These are phyloP conservation scores for Colletotrichum sp. DNA, from an alignment of 2,329 filamentous ascomycete species.

Conservation along the genomic window DNA sequence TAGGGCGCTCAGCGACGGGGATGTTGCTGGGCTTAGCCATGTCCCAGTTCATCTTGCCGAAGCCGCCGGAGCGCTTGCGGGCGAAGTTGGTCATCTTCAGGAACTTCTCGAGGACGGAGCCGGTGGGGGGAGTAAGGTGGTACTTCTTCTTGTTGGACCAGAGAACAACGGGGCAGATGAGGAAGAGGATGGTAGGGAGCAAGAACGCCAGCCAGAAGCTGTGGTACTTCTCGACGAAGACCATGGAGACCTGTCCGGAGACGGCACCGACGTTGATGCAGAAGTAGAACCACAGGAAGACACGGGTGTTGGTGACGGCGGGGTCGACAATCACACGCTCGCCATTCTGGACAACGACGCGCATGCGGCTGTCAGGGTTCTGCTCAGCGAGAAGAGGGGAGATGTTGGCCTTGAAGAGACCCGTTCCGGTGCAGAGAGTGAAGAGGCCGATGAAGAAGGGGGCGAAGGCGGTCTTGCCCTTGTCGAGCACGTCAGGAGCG, in stretches of 20 bases:
- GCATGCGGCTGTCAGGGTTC: constrained; percentile 63
- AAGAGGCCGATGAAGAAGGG: constrained; percentile 72
- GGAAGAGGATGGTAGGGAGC: constrained; percentile 70
- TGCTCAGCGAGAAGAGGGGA: constrained; percentile 76
- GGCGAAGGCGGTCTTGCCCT: constrained; percentile 62
- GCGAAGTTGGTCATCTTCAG: constrained; percentile 64
- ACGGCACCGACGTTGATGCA: constrained; percentile 71
- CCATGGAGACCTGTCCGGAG: constrained; percentile 67
- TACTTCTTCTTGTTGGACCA: constrained; percentile 66
- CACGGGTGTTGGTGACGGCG: constrained; percentile 69
- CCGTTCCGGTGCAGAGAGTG: constrained; percentile 67
- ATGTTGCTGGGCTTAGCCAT: constrained; percentile 71
- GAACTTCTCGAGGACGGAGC: constrained; percentile 74
- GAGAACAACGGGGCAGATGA: constrained; percentile 66
- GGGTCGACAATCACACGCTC: constrained; percentile 76
- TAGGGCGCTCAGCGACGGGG: constrained; percentile 58
- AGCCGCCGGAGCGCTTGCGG: constrained; percentile 66
- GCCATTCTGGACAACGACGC: constrained; percentile 61
- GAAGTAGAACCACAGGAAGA: constrained; percentile 68
- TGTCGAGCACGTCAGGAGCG: constrained; percentile 65
- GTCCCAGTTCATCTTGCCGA: constrained; percentile 72
- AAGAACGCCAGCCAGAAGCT: constrained; percentile 78
- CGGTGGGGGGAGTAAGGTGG: constrained; percentile 68
- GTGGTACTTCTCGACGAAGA: constrained; percentile 77
- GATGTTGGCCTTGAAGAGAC: constrained; percentile 84